Base-by-base conservation (phyloP, 2,329 filamentous ascomycete species). In the Pseudocercospora fijiensis region DNA sequence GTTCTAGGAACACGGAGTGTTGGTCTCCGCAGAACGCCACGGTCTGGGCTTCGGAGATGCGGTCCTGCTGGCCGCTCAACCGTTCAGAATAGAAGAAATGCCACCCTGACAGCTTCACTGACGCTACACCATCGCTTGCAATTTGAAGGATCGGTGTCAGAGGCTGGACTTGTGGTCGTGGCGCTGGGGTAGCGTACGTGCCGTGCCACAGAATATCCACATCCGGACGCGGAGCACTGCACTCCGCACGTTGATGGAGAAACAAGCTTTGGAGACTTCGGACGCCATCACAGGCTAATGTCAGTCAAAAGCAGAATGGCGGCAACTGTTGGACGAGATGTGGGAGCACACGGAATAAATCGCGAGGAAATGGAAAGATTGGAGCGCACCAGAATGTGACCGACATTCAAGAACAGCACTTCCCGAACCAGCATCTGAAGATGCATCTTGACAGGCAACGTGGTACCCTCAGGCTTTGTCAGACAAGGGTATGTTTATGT, bases 11-110 rank as follows among this genome's bases (percentile, higher is more conserved):
- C 49, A 53, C 61, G 56, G 61, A 63, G 47, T 45, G 26, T 49
- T 47, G 27, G 56, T 53, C 30, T 59, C 56, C 61, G 61, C 45
- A 59, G 18, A 49, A 47, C 43, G 49, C 26, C 56, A 58, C 47
- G 24, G 18, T 51, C 9, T 53, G 27, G 27, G 27, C 47, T 28
- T 22, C 61, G 61, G 61, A 63, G 56, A 59, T 47, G 49, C 61
- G 61, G 61, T 59, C 61, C 61, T 63, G 55, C 16, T 22, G 43
- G 47, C 61, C 61, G 61, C 22, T 41, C 56, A 27, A 24, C 8
- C 49, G n/a, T 47, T 16, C n/a, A 47, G 16, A 27, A 28, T 22
- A 26, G 26, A n/a, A 52, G 28, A 20, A 10, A 41, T 57, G 27
- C 30, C 27, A 24, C 22, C 33, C 37, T 24, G 22, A 28, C 45